Evolutionary conservation across 116 monocot species (phyloP), one percentile per base, ranked within the genome.

Genomic region (Cymodocea nodosa): DNA sequence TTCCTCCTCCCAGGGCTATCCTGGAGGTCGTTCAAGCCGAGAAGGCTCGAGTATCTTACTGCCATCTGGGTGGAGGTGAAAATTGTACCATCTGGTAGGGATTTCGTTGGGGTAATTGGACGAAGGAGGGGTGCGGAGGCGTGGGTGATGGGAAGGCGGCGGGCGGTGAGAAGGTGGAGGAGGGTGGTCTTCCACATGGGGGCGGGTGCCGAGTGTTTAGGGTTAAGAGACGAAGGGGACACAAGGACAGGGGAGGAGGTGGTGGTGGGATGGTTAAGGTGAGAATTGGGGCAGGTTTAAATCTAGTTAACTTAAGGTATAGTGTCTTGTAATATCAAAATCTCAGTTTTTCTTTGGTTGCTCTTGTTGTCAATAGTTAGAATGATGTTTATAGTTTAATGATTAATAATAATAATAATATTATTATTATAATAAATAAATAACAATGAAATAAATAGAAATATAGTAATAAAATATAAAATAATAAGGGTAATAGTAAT

Each of bases 1-100:
- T 95, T 71, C 79, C 74, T 75, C 56, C 87, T 60, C 57, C 90
- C 90, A n/a, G 75, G 71, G 51, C 89, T 86, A 52, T 89, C 87
- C 74, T 83, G 74, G 58, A 95, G 83, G 62, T 95, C 94, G 71
- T 95, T 90, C 71, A 95, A 68, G 23, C 72, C 72, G 59, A 94
- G 77, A 4, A 94, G 72, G 48, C 80, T 66, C 51, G 80, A 69
- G 57, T 34, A 69, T 40, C 69, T 44, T 39, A 59, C 49, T 18
- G 35, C 13, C 57, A 48, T 36, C 63, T 63, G 63, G 54, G 19
- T 12, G 54, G 6, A 6, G 54, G 12, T 44, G 44, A 44, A 44
- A 10, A 6, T 1, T 4, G 7, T 44, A 3, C 44, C 44, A 44
- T 44, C 8, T 44, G 1, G 7, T 19, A 17, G 60, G 60, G 3